These are phyloP conservation scores for Corymbia maculata DNA, from an alignment of 345 rosid genomes.

Conservation along the genomic window DNA sequence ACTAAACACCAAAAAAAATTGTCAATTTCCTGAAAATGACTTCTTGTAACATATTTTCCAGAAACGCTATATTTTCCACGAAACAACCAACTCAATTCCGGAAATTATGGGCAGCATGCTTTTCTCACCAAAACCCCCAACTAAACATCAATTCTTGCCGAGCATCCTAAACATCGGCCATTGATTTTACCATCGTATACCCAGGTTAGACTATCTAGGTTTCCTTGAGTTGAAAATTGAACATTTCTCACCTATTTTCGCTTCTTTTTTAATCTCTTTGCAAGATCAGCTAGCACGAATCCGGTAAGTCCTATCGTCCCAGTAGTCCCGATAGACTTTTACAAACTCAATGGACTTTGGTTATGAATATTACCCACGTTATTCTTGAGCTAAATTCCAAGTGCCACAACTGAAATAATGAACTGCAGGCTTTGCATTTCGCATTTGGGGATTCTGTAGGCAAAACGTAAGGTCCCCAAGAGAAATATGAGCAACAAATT, in stretches of 20 bases:
- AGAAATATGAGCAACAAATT: not conserved
- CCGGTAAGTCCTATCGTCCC: not conserved
- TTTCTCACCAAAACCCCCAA: not conserved
- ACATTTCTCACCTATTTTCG: not conserved
- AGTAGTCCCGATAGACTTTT: not conserved
- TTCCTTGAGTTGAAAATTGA: not conserved
- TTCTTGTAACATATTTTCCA: no score
- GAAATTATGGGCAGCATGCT: not conserved
- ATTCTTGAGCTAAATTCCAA: no score
- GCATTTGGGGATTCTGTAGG: not conserved
- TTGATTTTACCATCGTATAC: not conserved
- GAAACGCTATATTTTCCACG: no score
- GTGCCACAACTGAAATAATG: no score
- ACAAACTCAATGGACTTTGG: not conserved
- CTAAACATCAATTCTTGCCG: not conserved
- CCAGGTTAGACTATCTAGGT: not conserved
- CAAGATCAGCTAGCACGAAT: no score
- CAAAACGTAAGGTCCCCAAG: not conserved
- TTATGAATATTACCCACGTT: no score
- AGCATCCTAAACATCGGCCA: not conserved
- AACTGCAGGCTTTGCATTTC: no score
- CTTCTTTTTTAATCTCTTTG: not conserved
- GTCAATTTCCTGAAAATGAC: no score
- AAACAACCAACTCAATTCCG: not conserved
- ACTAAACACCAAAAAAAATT: no score